A percentile compares a stretch with the other conserved stretches of the same genome.
Evolutionary conservation across 306 rosid species (phyloP).

Genomic region (Fragaria ananassa): DNA sequence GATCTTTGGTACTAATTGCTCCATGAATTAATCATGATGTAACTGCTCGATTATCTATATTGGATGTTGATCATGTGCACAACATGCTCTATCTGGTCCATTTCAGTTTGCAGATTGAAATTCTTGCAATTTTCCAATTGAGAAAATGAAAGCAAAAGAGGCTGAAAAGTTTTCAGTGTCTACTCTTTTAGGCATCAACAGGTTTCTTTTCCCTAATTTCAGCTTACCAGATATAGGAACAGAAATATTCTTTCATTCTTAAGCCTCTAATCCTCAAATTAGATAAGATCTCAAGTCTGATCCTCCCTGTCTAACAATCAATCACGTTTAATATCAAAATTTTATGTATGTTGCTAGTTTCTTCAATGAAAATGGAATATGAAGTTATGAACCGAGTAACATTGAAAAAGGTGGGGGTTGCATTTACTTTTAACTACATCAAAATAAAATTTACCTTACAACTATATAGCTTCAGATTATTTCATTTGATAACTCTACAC

Average conservation of each 20-base stretch:
- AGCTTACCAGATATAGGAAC: background rate
- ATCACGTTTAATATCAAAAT: background rate
- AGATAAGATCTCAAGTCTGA: background rate
- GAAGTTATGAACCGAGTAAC: background rate
- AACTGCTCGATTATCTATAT: background rate
- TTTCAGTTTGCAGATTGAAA: background rate
- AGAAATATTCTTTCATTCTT: background rate
- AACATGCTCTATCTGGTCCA: background rate
- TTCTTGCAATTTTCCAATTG: background rate
- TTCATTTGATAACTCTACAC: conserved; percentile 42
- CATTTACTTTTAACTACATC: background rate
- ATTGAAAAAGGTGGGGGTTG: background rate
- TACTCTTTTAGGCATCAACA: background rate
- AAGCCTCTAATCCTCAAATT: background rate
- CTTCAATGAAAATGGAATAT: background rate
- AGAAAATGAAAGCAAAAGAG: background rate
- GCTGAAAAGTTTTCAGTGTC: background rate
- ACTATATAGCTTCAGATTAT: conserved; percentile 30
- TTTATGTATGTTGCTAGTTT: background rate
- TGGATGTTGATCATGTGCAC: background rate
- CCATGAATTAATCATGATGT: background rate
- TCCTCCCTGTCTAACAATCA: background rate
- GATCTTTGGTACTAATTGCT: background rate
- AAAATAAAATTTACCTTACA: background rate
- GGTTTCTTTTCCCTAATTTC: background rate